Base-by-base conservation (phyloP, 2,329 filamentous ascomycete genomes). In the Cytospora schulzeri region DNA sequence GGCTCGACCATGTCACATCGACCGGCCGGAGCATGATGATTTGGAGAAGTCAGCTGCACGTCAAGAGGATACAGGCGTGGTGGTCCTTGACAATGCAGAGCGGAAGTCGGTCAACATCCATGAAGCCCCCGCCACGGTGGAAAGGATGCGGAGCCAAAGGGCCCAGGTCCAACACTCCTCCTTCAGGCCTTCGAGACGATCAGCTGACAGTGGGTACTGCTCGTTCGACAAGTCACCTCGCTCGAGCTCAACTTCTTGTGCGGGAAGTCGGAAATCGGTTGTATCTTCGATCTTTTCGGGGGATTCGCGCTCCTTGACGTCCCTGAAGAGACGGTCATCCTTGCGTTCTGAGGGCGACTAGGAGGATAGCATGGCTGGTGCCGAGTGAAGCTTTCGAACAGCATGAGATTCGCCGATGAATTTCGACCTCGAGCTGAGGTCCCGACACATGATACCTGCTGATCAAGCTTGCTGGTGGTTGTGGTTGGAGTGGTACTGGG, bases 121-220 rank as follows among this genome's bases (percentile, higher is more conserved):
- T 4, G 17, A 45, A 17, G 29, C 24, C 6, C 22, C 48, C 11
- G 35, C 15, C 1, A 29, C 11, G 24, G 11, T 64, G 15, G 24
- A 24, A 26, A 54, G 62, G n/a, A 12, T 19, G 3, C 41, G 26
- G 17, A 64, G 61, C 54, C 57, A 50, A 29, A 60, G 28, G 48
- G 53, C 11, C 8, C 29, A 22, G 22, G 51, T 66, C 2, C 35
- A 31, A n/a, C 4, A 15, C 45, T 24, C 9, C n/a, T 8, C 45
- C 45, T 19, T 3, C 11, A 9, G 17, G 28, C 11, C n/a, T 4
- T 8, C 5, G 28, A 24, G 51, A 17, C 28, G 26, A 15, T 61
- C 65, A 2, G 7, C 29, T 7, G 65, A 67, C 56, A 67, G 62
- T 26, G 65, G 65, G 9, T 65, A 67, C 35, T 55, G 33, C 31